Evolutionary conservation across 345 rosid genomes (phyloP).

Genomic region (Eucalyptus globulus): DNA sequence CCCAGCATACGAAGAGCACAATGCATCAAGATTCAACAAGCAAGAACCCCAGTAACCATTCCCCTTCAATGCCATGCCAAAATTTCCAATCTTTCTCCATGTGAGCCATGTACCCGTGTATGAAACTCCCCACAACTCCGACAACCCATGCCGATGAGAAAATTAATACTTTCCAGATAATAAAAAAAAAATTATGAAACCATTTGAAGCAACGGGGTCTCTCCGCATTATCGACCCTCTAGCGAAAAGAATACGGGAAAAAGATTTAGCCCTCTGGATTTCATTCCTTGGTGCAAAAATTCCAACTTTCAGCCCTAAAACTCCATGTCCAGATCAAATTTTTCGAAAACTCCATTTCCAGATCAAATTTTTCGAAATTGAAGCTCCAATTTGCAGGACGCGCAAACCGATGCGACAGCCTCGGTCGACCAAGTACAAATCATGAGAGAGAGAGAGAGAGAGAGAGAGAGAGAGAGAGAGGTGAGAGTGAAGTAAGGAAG

Average conservation of each 20-base stretch:
- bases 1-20: neutral
- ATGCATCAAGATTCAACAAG: neutral
- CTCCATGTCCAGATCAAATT: neutral
- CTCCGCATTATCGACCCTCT: neutral
- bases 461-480: neutral
- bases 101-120: neutral
- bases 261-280: neutral
- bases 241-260: neutral
- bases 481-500: neutral
- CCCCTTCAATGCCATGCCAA: neutral
- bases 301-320: neutral
- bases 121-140: neutral
- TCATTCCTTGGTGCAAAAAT: neutral
- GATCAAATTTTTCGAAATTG: neutral
- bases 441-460: neutral
- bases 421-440: neutral
- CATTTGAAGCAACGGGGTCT: neutral
- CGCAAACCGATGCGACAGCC: constrained; percentile 7
- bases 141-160: neutral
- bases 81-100: neutral
- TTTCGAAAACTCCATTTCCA: neutral
- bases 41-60: neutral
- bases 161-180: neutral
- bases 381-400: neutral
- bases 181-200: neutral